A percentile compares a stretch with the other conserved stretches of the same genome.
Evolutionary conservation across 2,329 filamentous ascomycete species (phyloP).

Genomic region (Lachnellula suecica): DNA sequence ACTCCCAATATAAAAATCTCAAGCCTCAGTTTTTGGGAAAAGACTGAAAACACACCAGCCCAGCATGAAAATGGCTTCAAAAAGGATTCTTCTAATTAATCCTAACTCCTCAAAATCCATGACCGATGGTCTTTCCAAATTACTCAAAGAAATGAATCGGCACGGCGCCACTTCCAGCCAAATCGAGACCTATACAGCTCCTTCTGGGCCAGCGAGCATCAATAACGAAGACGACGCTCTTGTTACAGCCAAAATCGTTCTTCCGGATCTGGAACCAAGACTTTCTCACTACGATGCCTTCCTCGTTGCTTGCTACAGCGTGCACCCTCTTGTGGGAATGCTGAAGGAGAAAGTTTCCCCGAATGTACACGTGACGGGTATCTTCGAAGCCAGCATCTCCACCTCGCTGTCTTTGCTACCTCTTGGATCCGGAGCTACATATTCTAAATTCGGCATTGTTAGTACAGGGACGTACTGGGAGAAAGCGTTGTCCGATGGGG

Average conservation of each 20-base stretch:
- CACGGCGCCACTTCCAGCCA: conserved; percentile 31
- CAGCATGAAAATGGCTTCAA: conserved; percentile 25
- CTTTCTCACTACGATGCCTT: conserved; percentile 66
- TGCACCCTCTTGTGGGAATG: conserved; percentile 71
- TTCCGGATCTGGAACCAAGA: conserved; percentile 49
- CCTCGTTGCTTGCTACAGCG: conserved; percentile 84
- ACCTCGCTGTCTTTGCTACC: conserved; percentile 38
- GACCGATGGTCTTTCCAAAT: conserved; percentile 62
- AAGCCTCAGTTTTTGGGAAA: not conserved
- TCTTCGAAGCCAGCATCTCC: conserved; percentile 81
- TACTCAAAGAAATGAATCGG: conserved; percentile 41
- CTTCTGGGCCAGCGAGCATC: conserved; percentile 69
- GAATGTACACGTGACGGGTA: conserved; percentile 68
- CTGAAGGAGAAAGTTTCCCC: conserved; percentile 44
- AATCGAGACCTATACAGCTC: conserved; percentile 66
- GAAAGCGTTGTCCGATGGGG: conserved; percentile 64
- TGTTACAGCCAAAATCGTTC: conserved; percentile 61
- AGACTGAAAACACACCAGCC: no score
- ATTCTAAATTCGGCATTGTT: conserved; percentile 74
- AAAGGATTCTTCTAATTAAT: conserved; percentile 69
- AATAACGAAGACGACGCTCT: conserved; percentile 70
- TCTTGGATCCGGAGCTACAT: conserved; percentile 18
- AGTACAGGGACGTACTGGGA: conserved; percentile 88
- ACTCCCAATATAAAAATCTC: no score
- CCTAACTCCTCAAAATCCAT: conserved; percentile 75